A percentile compares a stretch with the other conserved stretches of the same genome.
Evolutionary conservation across 768 basidiomycete genomes (phyloP).

Genomic region (Leccinum arenicola): DNA sequence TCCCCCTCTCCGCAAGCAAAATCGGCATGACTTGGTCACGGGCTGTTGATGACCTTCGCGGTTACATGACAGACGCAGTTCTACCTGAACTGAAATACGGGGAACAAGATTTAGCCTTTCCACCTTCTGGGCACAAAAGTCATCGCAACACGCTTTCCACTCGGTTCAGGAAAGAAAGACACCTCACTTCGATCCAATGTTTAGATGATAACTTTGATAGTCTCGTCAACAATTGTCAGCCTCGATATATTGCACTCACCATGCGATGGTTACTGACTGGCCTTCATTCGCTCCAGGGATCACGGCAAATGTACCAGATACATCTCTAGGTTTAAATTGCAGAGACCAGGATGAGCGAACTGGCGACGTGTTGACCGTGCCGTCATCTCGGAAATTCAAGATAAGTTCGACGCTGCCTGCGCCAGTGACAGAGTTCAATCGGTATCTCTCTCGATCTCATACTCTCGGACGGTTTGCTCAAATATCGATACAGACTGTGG

Average conservation of each 20-base stretch:
- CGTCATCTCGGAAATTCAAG: conserved; percentile 30
- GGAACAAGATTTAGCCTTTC: conserved; percentile 12
- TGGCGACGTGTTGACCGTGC: conserved; percentile 32
- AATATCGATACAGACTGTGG: conserved; percentile 21
- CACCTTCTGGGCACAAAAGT: conserved; percentile 33
- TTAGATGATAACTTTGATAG: conserved; percentile 27
- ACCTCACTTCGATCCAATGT: conserved; percentile 29
- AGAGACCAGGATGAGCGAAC: conserved; percentile 25
- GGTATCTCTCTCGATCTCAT: conserved; percentile 16
- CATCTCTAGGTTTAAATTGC: conserved; percentile 23
- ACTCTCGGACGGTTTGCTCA: conserved; percentile 1
- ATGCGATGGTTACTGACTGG: conserved; percentile 2
- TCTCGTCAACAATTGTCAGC: conserved; percentile 30
- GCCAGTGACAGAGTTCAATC: conserved; percentile 32
- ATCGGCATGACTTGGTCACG: conserved; percentile 23
- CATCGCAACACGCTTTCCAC: conserved; percentile 34
- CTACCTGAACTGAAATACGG: conserved; percentile 33
- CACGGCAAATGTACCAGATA: conserved; percentile 25
- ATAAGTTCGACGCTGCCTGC: conserved; percentile 24
- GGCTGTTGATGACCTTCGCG: conserved; percentile 33
- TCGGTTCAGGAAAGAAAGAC: conserved; percentile 31
- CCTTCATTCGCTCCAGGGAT: conserved; percentile 21
- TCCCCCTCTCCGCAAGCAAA: background rate
- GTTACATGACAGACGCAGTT: conserved; percentile 34
- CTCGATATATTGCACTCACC: background rate